A percentile compares a stretch with the other conserved stretches of the same genome.
Evolutionary conservation across 805 yeast species (phyloP).

Genomic region (Candida vartiovaarae): DNA sequence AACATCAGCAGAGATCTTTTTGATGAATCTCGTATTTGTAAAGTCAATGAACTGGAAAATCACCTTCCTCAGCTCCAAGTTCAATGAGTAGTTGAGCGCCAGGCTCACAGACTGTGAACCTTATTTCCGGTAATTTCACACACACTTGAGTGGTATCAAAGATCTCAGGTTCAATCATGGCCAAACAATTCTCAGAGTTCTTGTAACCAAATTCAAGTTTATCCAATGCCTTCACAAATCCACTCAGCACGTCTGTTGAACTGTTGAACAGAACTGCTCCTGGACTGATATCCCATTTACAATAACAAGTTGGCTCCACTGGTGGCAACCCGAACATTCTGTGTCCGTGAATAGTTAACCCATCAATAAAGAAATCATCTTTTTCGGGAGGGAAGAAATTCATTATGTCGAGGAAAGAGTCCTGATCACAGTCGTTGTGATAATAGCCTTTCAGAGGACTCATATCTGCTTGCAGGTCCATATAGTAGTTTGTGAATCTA

Average conservation of each 20-base stretch:
- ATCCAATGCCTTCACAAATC: slow-evolving; percentile 33
- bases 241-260: slow-evolving; percentile 36
- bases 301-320: slow-evolving; percentile 75
- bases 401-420: slow-evolving; percentile 9
- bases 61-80: slow-evolving; percentile 22
- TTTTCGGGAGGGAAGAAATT: slow-evolving; percentile 5
- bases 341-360: slow-evolving; percentile 71
- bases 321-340: slow-evolving; percentile 93
- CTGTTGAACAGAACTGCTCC: slow-evolving; percentile 54
- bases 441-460: slow-evolving; percentile 44
- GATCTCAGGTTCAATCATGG: slow-evolving; percentile 45
- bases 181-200: slow-evolving; percentile 72
- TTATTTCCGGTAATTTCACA: slow-evolving; percentile 43
- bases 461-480: slow-evolving; percentile 80
- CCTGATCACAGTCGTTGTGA: slow-evolving; percentile 9
- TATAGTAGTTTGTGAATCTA: slow-evolving; percentile 85
- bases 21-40: slow-evolving; percentile 58
- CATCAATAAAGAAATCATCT: slow-evolving; percentile 46
- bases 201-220: slow-evolving; percentile 56
- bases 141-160: slow-evolving; percentile 66
- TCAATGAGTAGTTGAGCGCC: slow-evolving; percentile 20
- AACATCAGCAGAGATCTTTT: slow-evolving; percentile 41
- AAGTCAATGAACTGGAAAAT: slow-evolving; percentile 55
- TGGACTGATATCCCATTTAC: slow-evolving; percentile 81
- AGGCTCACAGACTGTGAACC: slow-evolving; percentile 33